Base-by-base conservation (phyloP, 805 yeast species). In the Scheffersomyces coipomensis region DNA sequence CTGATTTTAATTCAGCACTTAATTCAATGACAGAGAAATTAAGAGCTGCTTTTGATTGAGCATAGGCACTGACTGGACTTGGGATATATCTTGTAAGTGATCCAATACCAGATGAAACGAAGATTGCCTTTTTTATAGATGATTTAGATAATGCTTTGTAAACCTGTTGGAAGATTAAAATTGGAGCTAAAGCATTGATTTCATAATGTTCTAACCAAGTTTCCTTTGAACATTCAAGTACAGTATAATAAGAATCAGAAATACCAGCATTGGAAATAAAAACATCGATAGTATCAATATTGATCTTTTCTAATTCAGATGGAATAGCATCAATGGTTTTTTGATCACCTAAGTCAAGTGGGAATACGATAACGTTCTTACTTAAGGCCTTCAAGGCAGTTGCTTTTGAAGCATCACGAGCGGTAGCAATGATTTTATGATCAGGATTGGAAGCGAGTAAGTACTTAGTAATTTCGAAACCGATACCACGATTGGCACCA, bases 401-500 rank as follows among this genome's bases (percentile, higher is more conserved):
- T 51, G 62, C 31, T 53, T 56, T 33, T 49, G 53, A 44, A 49
- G 52, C 37, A 47, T 59, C 25, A 67, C 74, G 30, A 54, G 62
- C 46, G 52, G 75, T 45, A 71, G 70, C 51, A 62, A 71, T 32
- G 63, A 73, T 51, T 55, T 66, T 34, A 52, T 53, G 34, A 52
- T 48, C 32, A 58, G 61, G 19, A 34, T 48, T 42, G 35, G 34
- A 7, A 13, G 17, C 22, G 22, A 56, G 45, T 17, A 66, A 44
- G 27, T 48, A 48, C 29, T 58, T 53, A 2, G 52, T 59, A 7
- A 69, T 45, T 1, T 52, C 56, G n/a, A 55, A 55, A 6, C 76
- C 76, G 34, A 71, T 62, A 4, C 75, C 76, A 39, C 69, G 55
- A 17, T 71, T 65, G 17, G 71, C 70, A n/a, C 78, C 76, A 1